Conservation (phyloP, 441 rosid species). For the Adansonia gregorii region DNA sequence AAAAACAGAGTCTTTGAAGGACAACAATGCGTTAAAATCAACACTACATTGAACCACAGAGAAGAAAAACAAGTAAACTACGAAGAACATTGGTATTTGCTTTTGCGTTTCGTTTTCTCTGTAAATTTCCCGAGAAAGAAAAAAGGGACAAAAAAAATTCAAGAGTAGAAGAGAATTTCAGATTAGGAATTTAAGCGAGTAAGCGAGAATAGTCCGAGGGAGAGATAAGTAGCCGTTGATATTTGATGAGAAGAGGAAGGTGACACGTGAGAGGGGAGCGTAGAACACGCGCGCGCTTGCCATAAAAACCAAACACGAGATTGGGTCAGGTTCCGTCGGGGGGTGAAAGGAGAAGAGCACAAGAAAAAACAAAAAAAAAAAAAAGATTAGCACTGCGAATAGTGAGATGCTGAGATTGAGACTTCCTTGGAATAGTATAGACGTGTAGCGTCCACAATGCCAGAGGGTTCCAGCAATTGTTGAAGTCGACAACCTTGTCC, state of each 20-base stretch:
- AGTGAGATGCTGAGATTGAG: not conserved
- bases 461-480: slow-evolving; percentile 20
- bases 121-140: slow-evolving; percentile 9
- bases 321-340: not conserved
- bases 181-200: not conserved
- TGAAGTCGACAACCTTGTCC: slow-evolving; percentile 19
- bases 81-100: not conserved
- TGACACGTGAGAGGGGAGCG: slow-evolving; percentile 22
- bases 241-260: slow-evolving; percentile 8
- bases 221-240: slow-evolving; percentile 21
- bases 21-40: slow-evolving; percentile 18
- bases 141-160: too few species aligned
- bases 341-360: not conserved
- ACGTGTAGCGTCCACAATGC: not conserved
- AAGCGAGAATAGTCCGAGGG: not conserved
- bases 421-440: not conserved
- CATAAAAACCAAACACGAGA: slow-evolving; percentile 22
- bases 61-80: slow-evolving; percentile 19
- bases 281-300: not conserved
- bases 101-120: not conserved
- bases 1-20: slow-evolving; percentile 22
- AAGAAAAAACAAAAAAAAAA: not conserved
- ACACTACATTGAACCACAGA: slow-evolving; percentile 16
- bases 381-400: not conserved
- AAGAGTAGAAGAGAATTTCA: not conserved